Base-by-base conservation (phyloP, 2,329 filamentous ascomycete species). In the Fusarium sp. region DNA sequence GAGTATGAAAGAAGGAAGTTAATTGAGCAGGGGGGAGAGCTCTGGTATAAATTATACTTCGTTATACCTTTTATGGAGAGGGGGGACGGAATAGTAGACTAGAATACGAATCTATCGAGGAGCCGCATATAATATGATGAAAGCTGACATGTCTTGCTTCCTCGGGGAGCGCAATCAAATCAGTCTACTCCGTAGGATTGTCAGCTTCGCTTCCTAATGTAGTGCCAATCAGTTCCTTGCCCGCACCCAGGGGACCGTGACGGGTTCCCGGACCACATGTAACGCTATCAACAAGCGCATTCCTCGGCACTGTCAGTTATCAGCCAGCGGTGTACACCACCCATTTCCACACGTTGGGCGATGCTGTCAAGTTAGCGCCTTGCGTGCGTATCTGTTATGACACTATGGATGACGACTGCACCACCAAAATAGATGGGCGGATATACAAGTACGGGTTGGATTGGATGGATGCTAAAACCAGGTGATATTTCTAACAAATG, bases 401-500 rank as follows among this genome's bases (percentile, higher is more conserved):
- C 57, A 73, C 59, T 55, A 57, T 46, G 29, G 38, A 57, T 55
- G 66, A 61, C 49, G 64, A 68, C 60, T 46, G 49, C 60, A 37
- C 56, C 60, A 42, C 59, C 45, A 55, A 54, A 41, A 54, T 41
- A 54, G 49, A 54, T 27, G 58, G 57, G 41, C 55, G 54, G 48
- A 69, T 58, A 42, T 49, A 19, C 35, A 37, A 37, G 35, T 19
- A 46, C 61, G 29, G 51, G 33, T 38, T 52, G 49, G 19, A 54
- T 41, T 39, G 49, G 49, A 55, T 31, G 66, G 57, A 68, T 74
- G 64, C 66, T 63, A 74, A 75, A 77, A 72, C 74, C 68, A 72
- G 71, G 63, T 78, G 64, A 73, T 77, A 76, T 77, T 77, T 78
- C 76, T 78, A 78, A 77, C 72, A 79, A 76, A 73, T 69, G 65